These are phyloP conservation scores for Thuja plicata DNA, from an alignment of 83 land plant species.

Conservation along the genomic window DNA sequence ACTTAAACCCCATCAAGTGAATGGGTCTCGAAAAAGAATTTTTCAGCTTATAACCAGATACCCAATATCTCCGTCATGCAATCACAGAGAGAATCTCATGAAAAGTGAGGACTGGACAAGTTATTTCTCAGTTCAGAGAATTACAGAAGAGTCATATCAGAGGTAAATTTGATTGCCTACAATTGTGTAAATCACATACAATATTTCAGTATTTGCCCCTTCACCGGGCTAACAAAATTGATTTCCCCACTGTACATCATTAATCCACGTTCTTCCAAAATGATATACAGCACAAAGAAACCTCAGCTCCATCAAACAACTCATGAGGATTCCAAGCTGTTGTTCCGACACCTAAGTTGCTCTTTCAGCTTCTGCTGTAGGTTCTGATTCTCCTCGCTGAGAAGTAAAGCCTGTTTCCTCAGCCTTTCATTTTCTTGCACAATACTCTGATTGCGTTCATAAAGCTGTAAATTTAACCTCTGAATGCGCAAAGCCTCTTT, in stretches of 20 bases:
- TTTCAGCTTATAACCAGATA: not conserved
- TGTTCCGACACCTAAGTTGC: not conserved
- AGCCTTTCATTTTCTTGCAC: slow-evolving; percentile 30
- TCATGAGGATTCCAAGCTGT: not conserved
- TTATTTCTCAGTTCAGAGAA: not conserved
- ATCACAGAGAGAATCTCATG: not conserved
- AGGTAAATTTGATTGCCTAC: not conserved
- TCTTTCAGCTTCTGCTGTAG: slow-evolving; percentile 15
- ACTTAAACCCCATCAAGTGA: not conserved
- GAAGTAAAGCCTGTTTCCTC: slow-evolving; percentile 24
- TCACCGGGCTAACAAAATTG: slow-evolving; percentile 8
- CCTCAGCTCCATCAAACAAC: not conserved
- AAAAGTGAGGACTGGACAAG: not conserved
- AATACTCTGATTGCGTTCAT: slow-evolving; percentile 17
- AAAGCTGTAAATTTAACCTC: slow-evolving; percentile 18
- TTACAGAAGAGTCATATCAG: not conserved
- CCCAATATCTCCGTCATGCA: not conserved
- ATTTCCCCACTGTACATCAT: slow-evolving; percentile 15
- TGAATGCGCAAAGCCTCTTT: slow-evolving; percentile 11
- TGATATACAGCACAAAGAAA: slow-evolving; percentile 14
- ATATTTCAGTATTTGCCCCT: not conserved
- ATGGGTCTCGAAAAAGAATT: not conserved
- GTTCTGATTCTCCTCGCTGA: slow-evolving; percentile 17
- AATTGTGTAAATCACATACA: not conserved
- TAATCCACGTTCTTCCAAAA: not conserved